These are phyloP conservation scores for Candida khao-thaluensis DNA, from an alignment of 805 yeast species.

Conservation along the genomic window DNA sequence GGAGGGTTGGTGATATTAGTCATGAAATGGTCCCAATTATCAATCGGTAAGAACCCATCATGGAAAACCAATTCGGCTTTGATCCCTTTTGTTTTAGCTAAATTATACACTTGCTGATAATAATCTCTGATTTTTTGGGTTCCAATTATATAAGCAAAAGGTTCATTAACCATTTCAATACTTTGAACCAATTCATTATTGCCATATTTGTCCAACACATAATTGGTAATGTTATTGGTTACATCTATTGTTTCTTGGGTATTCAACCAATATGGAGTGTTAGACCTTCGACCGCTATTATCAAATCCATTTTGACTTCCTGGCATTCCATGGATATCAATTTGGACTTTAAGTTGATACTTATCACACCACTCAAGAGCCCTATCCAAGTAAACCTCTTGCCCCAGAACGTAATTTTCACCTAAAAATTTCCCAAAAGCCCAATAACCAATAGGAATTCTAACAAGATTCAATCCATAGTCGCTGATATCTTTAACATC, in stretches of 20 bases:
- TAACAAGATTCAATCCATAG: slow-evolving; percentile 60
- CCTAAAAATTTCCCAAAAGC: slow-evolving; percentile 50
- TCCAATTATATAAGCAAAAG: slow-evolving; percentile 25
- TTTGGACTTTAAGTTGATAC: slow-evolving; percentile 61
- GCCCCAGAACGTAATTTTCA: slow-evolving; percentile 71
- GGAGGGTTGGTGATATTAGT: slow-evolving; percentile 13
- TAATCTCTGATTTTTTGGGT: slow-evolving; percentile 22
- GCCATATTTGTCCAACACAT: slow-evolving; percentile 19
- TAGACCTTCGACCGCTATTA: slow-evolving; percentile 63
- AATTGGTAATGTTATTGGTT: slow-evolving; percentile 15
- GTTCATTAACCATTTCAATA: slow-evolving; percentile 31
- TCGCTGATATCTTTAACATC: slow-evolving; percentile 52
- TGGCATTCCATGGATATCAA: slow-evolving; percentile 79
- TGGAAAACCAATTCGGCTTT: slow-evolving; percentile 14
- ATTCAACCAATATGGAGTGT: slow-evolving; percentile 17
- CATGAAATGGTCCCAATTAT: slow-evolving; percentile 19
- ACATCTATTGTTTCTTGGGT: slow-evolving; percentile 11
- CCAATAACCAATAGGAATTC: slow-evolving; percentile 83
- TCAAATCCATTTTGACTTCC: slow-evolving; percentile 91
- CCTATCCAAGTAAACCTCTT: slow-evolving; percentile 58
- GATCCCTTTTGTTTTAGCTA: slow-evolving; percentile 11
- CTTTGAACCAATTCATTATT: slow-evolving; percentile 18
- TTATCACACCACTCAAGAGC: slow-evolving; percentile 68
- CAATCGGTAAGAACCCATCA: slow-evolving; percentile 20
- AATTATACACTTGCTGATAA: slow-evolving; percentile 19